Conservation (phyloP, 805 yeast species). For the Yamadazyma scolyti region DNA sequence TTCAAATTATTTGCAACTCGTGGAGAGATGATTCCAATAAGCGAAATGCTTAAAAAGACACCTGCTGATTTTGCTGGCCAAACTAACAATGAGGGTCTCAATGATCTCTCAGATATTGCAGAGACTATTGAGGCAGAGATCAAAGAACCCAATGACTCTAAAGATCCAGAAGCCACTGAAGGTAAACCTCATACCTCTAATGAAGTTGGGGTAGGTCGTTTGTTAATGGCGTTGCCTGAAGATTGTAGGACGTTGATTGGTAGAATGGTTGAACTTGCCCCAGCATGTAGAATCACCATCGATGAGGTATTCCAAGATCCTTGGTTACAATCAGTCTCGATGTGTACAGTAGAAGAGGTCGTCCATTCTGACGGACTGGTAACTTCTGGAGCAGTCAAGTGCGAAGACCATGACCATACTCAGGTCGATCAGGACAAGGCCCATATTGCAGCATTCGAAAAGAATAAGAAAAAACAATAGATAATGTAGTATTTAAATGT, state of each 20-base stretch:
- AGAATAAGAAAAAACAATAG: conserved; percentile 58
- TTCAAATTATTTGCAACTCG: conserved; percentile 54
- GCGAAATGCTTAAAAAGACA: conserved; percentile 42
- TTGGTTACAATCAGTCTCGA: conserved; percentile 60
- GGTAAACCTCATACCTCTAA: conserved; percentile 58
- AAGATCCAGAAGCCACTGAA: conserved; percentile 8
- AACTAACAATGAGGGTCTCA: conserved; percentile 12
- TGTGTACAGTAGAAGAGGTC: conserved; percentile 61
- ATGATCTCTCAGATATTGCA: conserved; percentile 13
- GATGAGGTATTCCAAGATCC: conserved; percentile 73
- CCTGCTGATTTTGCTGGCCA: conserved; percentile 19
- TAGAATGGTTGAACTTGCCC: conserved; percentile 79
- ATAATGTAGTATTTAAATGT: conserved; percentile 19
- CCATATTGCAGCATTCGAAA: conserved; percentile 89
- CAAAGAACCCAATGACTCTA: conserved; percentile 6
- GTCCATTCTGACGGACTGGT: conserved; percentile 31
- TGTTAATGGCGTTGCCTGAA: conserved; percentile 66
- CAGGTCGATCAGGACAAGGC: conserved; percentile 91
- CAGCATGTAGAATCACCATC: conserved; percentile 78
- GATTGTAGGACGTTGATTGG: conserved; percentile 66
- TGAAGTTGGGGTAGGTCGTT: conserved; percentile 67
- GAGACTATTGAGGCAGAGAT: conserved; percentile 5
- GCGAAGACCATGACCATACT: conserved; percentile 74
- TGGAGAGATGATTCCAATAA: conserved; percentile 58
- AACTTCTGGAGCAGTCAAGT: conserved; percentile 32